phyloP scores from a whole-genome alignment of 1,284 basidiomycete species.

The Sanghuangporus sanghuang region DNA sequence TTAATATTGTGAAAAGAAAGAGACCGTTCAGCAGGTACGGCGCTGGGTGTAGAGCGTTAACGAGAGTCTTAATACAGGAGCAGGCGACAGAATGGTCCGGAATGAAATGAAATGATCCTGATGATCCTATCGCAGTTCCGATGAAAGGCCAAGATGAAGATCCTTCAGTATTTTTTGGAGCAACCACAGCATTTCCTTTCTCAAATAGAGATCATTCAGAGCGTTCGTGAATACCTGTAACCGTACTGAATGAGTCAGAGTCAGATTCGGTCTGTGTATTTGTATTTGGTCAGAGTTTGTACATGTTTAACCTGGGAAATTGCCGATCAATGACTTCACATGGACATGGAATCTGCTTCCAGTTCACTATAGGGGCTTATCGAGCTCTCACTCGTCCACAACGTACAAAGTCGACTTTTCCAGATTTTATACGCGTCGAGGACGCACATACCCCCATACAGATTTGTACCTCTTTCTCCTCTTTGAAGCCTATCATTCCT shows the following conservation, averaged over 20 bases:
- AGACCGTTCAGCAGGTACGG: neutral
- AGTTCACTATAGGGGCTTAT: conserved; percentile 2
- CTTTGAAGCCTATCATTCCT: neutral
- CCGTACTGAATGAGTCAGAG: no score
- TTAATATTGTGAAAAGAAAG: neutral
- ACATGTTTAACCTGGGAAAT: neutral
- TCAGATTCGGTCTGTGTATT: neutral
- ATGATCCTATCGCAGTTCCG: no score
- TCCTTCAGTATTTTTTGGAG: no score
- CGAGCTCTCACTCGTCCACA: conserved; percentile 9
- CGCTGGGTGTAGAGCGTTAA: neutral
- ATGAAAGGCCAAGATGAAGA: no score
- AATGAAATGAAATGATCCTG: neutral
- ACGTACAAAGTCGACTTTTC: neutral
- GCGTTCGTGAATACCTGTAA: neutral
- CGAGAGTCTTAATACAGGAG: neutral
- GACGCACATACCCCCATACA: neutral
- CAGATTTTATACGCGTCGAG: neutral
- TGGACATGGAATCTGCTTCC: neutral
- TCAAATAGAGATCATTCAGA: neutral
- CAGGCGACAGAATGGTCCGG: neutral
- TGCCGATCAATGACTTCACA: conserved; percentile 6
- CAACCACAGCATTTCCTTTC: no score
- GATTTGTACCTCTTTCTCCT: no score
- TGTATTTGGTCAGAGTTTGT: neutral